Evolutionary conservation across 495 filamentous ascomycete genomes (phyloP), one percentile per base, ranked within the genome.

Genomic region (Annulohypoxylon stygium): DNA sequence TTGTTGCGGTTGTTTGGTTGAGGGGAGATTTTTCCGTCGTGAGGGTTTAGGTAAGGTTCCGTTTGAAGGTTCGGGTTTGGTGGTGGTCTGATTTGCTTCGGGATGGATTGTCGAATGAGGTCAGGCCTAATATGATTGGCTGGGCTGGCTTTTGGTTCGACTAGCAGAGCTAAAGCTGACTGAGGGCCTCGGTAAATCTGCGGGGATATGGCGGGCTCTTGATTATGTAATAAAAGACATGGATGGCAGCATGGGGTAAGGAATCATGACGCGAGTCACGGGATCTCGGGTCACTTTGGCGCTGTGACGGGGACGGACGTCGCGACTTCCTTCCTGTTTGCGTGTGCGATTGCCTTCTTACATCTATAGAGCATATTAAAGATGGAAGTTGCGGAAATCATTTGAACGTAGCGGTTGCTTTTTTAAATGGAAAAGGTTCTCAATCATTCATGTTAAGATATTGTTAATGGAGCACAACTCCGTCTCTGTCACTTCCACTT

Each of bases 231-330:
- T 23, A 8, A 37, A 11, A 11, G 9, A 26, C 25, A 26, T 18
- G 50, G 30, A 30, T 30, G 30, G 3, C 5, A 6, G 30, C 30
- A 30, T 23, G 26, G 34, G 57, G 23, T 10, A 14, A 9, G 36
- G 0, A 6, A 37, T 9, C 12, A 70, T 74, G 67, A 74, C 61
- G 71, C n/a, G 18, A 14, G 54, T 80, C 78, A 77, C 76, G 63
- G 67, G 78, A 74, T 39, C 58, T 73, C 78, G 78, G 67, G 78
- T 78, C 60, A 73, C 41, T 73, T 72, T 78, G 77, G 77, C 71
- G 77, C 58, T 60, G 41, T 58, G 45, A 57, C 25, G 3, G n/a
- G 45, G 6, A 23, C 25, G n/a, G 57, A 75, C 45, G 59, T 69
- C 78, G 76, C 77, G 78, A 76, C 61, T 74, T 55, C 72, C 36